Evolutionary conservation across 257 asterid genomes (phyloP).

Genomic region (Haberlea rhodopensis): DNA sequence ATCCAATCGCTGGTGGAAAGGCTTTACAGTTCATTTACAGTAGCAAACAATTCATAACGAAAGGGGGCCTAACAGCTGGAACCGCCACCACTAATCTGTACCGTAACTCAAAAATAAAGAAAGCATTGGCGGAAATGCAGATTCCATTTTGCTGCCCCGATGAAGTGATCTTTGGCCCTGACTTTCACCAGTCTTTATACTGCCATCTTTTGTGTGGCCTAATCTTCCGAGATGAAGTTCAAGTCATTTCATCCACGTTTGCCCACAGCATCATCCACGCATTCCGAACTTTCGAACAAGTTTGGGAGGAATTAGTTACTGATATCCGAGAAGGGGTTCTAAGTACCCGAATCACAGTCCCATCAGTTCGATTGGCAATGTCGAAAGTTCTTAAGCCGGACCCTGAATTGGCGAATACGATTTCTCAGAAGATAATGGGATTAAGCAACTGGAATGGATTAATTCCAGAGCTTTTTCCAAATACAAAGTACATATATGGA

Average conservation of each 20-base stretch:
- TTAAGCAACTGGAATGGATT: conserved; percentile 75
- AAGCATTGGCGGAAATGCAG: conserved; percentile 69
- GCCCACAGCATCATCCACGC: conserved; percentile 81
- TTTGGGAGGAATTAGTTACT: conserved; percentile 57
- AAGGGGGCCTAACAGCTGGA: conserved; percentile 80
- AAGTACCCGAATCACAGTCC: conserved; percentile 41
- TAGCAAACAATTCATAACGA: conserved; percentile 72
- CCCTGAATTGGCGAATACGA: conserved; percentile 49
- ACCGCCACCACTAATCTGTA: conserved; percentile 83
- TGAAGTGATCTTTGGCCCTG: conserved; percentile 77
- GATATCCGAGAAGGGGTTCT: conserved; percentile 55
- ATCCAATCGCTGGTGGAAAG: conserved; percentile 66
- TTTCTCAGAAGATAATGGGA: conserved; percentile 36
- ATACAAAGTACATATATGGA: conserved; percentile 62
- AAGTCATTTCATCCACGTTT: conserved; percentile 73
- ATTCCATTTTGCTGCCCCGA: conserved; percentile 79
- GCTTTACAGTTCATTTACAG: conserved; percentile 79
- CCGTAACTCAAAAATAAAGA: conserved; percentile 51
- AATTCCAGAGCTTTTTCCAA: conserved; percentile 66
- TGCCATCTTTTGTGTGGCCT: conserved; percentile 86
- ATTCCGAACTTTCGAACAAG: conserved; percentile 62
- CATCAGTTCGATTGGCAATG: conserved; percentile 50
- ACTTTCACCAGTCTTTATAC: conserved; percentile 66
- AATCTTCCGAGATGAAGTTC: conserved; percentile 49
- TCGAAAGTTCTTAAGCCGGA: conserved; percentile 53